Conservation (phyloP, 805 yeast genomes). For the Lipomyces spencermartinsiae region DNA sequence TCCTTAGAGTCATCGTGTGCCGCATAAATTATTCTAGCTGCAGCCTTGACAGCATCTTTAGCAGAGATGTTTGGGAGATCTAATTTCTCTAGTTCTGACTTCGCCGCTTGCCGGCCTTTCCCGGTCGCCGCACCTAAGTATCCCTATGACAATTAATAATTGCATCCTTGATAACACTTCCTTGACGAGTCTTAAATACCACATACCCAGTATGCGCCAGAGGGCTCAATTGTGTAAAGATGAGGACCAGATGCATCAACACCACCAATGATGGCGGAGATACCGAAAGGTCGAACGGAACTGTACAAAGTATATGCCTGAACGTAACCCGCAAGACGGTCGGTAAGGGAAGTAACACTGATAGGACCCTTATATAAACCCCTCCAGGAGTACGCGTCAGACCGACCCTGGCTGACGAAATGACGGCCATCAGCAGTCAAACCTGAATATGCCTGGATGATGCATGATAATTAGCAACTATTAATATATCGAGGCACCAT, state of each 20-base stretch:
- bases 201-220: slow-evolving; percentile 84
- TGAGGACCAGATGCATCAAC: slow-evolving; percentile 89
- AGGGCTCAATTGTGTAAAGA: slow-evolving; percentile 95
- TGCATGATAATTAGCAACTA: background rate
- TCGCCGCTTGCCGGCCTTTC: slow-evolving; percentile 97
- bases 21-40: slow-evolving; percentile 87
- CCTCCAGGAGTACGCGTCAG: slow-evolving; percentile 83
- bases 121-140: slow-evolving; percentile 97
- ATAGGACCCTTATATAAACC: slow-evolving; percentile 76
- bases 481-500: background rate
- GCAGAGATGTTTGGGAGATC: slow-evolving; percentile 72
- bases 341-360: slow-evolving; percentile 80
- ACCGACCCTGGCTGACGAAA: slow-evolving; percentile 88
- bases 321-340: slow-evolving; percentile 86
- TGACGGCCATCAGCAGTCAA: slow-evolving; percentile 96
- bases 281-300: slow-evolving; percentile 97
- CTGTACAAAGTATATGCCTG: slow-evolving; percentile 95
- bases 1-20: slow-evolving; percentile 99
- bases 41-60: slow-evolving; percentile 86
- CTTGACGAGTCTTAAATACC: background rate
- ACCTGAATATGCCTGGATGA: slow-evolving; percentile 72
- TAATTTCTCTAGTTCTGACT: slow-evolving; percentile 91
- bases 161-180: background rate
- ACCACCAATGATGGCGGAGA: slow-evolving; percentile 92
- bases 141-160: slow-evolving; percentile 52